These are phyloP conservation scores for Spinacia oleracea DNA, from an alignment of 179 eudicot genomes.

Conservation along the genomic window DNA sequence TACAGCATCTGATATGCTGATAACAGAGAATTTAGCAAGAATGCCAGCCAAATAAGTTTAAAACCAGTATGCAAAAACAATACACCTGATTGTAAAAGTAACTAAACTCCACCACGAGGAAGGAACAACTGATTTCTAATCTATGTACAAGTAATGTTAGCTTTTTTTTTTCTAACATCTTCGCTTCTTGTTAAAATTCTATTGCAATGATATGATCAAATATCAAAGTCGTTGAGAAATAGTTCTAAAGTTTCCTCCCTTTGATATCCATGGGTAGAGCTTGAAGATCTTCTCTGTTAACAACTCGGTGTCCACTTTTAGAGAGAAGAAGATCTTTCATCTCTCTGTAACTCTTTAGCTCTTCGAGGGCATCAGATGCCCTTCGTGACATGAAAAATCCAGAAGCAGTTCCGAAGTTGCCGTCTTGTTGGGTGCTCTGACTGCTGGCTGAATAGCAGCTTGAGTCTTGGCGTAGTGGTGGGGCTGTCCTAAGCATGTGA, in stretches of 20 bases:
- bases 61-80: conserved; percentile 8
- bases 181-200: conserved; percentile 7
- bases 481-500: conserved; percentile 80
- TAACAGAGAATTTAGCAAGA: background rate
- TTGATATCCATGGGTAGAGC: conserved; percentile 24
- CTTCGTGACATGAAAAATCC: conserved; percentile 55
- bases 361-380: conserved; percentile 86
- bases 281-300: conserved; percentile 16
- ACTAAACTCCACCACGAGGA: conserved; percentile 2
- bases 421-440: conserved; percentile 40
- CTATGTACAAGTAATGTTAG: conserved; percentile 38
- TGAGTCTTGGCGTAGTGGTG: conserved; percentile 79
- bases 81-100: conserved; percentile 2
- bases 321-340: conserved; percentile 78
- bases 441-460: conserved; percentile 55
- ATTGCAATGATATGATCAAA: conserved; percentile 3
- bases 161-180: conserved; percentile 27
- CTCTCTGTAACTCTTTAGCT: conserved; percentile 62
- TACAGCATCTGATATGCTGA: background rate
- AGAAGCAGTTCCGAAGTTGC: conserved; percentile 49
- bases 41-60: conserved; percentile 15
- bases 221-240: background rate
- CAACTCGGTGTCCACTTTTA: conserved; percentile 45
- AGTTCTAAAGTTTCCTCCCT: conserved; percentile 22
- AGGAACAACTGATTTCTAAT: conserved; percentile 10